Evolutionary conservation across 192 early-diverging fungal genomes (phyloP).

Genomic region (Radiomyces spectabilis): DNA sequence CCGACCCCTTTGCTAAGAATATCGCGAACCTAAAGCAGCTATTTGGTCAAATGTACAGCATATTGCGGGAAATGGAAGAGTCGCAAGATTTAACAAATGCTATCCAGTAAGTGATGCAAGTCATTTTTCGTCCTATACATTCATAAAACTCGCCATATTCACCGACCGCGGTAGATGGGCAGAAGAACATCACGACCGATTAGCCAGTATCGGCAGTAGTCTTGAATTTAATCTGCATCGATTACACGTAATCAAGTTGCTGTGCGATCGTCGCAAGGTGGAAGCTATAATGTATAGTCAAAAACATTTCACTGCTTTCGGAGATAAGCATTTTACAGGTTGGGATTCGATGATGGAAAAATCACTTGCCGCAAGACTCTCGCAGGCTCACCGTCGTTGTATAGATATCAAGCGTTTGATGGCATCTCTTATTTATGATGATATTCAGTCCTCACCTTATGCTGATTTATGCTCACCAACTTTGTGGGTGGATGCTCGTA

Average conservation of each 20-base stretch:
- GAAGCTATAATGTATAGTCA: slow-evolving; percentile 75
- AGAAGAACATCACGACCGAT: slow-evolving; percentile 36
- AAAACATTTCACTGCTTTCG: slow-evolving; percentile 60
- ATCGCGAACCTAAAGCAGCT: slow-evolving; percentile 41
- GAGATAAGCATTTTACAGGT: slow-evolving; percentile 58
- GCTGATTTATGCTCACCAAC: slow-evolving; percentile 32
- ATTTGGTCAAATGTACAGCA: slow-evolving; percentile 80
- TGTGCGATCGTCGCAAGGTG: slow-evolving; percentile 31
- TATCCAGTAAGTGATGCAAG: slow-evolving; percentile 37
- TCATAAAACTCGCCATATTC: no score
- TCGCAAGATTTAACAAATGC: slow-evolving; percentile 54
- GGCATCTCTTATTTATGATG: slow-evolving; percentile 25
- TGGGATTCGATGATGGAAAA: not conserved
- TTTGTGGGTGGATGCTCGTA: slow-evolving; percentile 47
- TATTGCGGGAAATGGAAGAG: slow-evolving; percentile 56
- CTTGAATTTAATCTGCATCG: slow-evolving; percentile 90
- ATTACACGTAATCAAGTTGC: slow-evolving; percentile 69
- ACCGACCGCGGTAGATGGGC: no score
- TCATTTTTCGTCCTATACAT: no score
- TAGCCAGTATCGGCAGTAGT: slow-evolving; percentile 46
- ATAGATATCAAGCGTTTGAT: slow-evolving; percentile 45
- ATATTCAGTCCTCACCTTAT: slow-evolving; percentile 34
- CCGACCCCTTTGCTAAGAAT: slow-evolving; percentile 36
- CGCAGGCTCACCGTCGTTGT: not conserved
- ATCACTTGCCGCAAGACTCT: not conserved